Evolutionary conservation across 306 rosid genomes (phyloP).

Genomic region (Trifolium subterraneum): DNA sequence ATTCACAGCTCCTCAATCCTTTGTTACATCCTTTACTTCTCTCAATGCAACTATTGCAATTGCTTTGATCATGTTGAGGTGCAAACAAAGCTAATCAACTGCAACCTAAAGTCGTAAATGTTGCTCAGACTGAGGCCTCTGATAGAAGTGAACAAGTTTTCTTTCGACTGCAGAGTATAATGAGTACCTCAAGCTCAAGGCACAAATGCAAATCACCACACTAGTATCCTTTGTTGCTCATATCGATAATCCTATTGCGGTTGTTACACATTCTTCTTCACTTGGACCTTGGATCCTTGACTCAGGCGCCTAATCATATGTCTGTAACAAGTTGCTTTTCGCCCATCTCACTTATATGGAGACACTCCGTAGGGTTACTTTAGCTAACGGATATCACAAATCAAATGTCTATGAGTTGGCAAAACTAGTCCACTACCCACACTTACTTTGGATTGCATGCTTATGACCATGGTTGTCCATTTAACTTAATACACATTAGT

Average conservation of each 20-base stretch:
- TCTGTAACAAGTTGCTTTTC: background rate
- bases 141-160: too few relatives aligned
- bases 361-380: background rate
- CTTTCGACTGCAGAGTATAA: too few relatives aligned
- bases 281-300: background rate
- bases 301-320: background rate
- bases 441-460: background rate
- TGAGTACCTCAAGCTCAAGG: background rate
- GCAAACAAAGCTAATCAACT: too few relatives aligned
- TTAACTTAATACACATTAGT: too few relatives aligned
- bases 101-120: too few relatives aligned
- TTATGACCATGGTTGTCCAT: too few relatives aligned
- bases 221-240: too few relatives aligned
- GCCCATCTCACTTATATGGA: background rate
- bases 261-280: background rate
- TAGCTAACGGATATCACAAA: background rate
- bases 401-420: background rate
- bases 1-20: background rate
- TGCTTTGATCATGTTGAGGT: too few relatives aligned
- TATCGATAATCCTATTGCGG: background rate
- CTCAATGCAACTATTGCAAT: too few relatives aligned
- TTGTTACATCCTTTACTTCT: too few relatives aligned
- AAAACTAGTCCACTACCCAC: background rate
- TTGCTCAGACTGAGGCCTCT: too few relatives aligned
- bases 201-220: background rate